Evolutionary conservation across 371 early-diverging fungal species (phyloP), one percentile per base, ranked within the genome.

Genomic region (Mortierella sp.): DNA sequence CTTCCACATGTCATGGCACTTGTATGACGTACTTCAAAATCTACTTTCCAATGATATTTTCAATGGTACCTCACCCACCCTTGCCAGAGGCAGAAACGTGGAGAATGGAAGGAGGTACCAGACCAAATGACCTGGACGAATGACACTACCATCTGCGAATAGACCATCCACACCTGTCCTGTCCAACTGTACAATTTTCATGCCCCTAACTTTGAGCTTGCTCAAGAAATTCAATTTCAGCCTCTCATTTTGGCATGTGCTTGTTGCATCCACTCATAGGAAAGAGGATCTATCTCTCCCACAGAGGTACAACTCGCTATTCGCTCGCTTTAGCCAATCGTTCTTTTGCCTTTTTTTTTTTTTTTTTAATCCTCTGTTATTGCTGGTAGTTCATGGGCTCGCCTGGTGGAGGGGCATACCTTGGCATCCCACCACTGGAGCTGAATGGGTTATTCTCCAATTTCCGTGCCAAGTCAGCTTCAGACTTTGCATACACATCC

Each of bases 401-500:
- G 14, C 35, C 52, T 28, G 12, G 47, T n/a, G 35, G 47, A 30
- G 68, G 58, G 2, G 58, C 28, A 67, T 26, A 62, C 45, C 18
- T 28, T 43, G 35, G 37, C 22, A 39, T 37, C 40, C 39, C 61
- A 14, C 35, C 16, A 18, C 35, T 37, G 22, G 14, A 45, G 8
- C 10, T 49, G 49, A 43, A 11, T 4, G 59, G 24, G n/a, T 59
- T 59, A 1, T 60, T 40, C 14, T 47, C 55, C 32, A 64, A n/a
- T 49, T 51, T 43, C 35, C 43, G 59, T 24, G 70, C 65, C 39
- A 59, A 22, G 9, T 28, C 32, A 16, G 45, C 71, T 52, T 74
- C 55, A 5, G 54, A n/a, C 51, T 18, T 72, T 16, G 70, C 81
- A 43, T 75, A 80, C 37, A 45, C 70, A 28, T 80, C 66, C 73